A percentile compares a stretch with the other conserved stretches of the same genome.
Conservation (phyloP, 495 filamentous ascomycete species). For the Diplogelasinospora grovesii region DNA sequence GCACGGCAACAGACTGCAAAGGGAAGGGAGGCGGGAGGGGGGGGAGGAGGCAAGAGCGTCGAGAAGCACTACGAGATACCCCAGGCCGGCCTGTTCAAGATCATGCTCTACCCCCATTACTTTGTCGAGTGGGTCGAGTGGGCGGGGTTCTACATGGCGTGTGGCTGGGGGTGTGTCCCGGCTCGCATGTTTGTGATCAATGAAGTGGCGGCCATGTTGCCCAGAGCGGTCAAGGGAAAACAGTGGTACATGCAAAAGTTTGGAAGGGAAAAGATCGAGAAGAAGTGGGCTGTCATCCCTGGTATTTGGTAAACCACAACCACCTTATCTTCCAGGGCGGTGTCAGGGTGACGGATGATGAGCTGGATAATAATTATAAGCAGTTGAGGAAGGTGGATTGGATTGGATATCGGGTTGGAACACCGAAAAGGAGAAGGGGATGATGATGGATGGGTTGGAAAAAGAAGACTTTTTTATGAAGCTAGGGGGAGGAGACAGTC, state of each 20-base stretch:
- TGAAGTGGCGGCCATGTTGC: slow-evolving; percentile 83
- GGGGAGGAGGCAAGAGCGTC: too few relatives aligned
- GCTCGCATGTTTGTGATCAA: slow-evolving; percentile 78
- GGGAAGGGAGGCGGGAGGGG: slow-evolving; percentile 24
- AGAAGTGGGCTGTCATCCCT: slow-evolving; percentile 77
- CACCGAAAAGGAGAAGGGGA: too few relatives aligned
- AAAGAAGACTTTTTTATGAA: too few relatives aligned
- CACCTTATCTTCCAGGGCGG: too few relatives aligned
- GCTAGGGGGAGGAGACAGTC: too few relatives aligned
- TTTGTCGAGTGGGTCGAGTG: slow-evolving; percentile 95
- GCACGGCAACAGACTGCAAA: slow-evolving; percentile 37
- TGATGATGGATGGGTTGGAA: too few relatives aligned
- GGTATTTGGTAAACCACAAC: slow-evolving; percentile 61
- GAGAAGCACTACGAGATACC: slow-evolving; percentile 91
- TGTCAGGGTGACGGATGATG: not conserved
- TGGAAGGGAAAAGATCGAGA: slow-evolving; percentile 67
- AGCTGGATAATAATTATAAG: too few relatives aligned
- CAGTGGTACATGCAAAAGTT: slow-evolving; percentile 87
- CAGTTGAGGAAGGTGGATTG: too few relatives aligned
- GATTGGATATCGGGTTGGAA: too few relatives aligned
- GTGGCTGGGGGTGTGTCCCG: slow-evolving; percentile 55
- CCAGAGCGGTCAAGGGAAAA: slow-evolving; percentile 74
- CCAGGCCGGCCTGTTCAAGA: slow-evolving; percentile 69
- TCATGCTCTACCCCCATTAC: slow-evolving; percentile 87
- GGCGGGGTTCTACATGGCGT: slow-evolving; percentile 76